A percentile compares a stretch with the other conserved stretches of the same genome.
Conservation (phyloP, 495 filamentous ascomycete species). For the Tuber indicum region DNA sequence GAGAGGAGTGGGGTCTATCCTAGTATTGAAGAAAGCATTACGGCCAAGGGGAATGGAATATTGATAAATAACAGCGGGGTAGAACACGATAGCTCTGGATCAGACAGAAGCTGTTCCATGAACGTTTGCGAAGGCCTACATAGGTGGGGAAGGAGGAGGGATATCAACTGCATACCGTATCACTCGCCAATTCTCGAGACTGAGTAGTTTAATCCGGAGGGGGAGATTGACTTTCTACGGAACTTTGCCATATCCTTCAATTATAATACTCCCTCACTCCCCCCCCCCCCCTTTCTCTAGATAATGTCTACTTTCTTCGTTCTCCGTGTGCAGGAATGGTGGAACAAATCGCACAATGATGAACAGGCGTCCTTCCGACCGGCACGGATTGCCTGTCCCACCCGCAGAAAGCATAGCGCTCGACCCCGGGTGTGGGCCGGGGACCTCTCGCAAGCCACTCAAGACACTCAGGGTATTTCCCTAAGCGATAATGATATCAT, state of each 20-base stretch:
- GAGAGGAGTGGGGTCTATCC: neutral
- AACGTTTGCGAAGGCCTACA: neutral
- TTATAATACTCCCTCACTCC: too few relatives aligned
- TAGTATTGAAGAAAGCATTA: neutral
- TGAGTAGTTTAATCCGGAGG: neutral
- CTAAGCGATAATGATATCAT: slow-evolving; percentile 16
- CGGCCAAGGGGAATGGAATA: neutral
- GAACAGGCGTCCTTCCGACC: neutral
- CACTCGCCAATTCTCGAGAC: neutral
- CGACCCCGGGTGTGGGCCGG: neutral
- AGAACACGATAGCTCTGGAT: neutral
- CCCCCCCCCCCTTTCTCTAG: neutral
- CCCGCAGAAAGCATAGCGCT: slow-evolving; percentile 3
- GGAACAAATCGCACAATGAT: neutral
- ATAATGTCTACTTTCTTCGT: neutral
- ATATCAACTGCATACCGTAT: neutral
- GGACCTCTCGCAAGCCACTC: slow-evolving; percentile 7
- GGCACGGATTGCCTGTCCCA: neutral
- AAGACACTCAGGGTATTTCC: neutral
- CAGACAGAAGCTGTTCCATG: neutral
- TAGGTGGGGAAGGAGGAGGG: neutral
- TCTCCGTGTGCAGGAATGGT: neutral
- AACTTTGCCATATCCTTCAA: neutral
- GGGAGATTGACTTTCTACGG: neutral
- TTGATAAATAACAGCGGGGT: neutral